These are phyloP conservation scores for Guadua angustifolia DNA, from an alignment of 176 grass and related monocot genomes.

Conservation along the genomic window DNA sequence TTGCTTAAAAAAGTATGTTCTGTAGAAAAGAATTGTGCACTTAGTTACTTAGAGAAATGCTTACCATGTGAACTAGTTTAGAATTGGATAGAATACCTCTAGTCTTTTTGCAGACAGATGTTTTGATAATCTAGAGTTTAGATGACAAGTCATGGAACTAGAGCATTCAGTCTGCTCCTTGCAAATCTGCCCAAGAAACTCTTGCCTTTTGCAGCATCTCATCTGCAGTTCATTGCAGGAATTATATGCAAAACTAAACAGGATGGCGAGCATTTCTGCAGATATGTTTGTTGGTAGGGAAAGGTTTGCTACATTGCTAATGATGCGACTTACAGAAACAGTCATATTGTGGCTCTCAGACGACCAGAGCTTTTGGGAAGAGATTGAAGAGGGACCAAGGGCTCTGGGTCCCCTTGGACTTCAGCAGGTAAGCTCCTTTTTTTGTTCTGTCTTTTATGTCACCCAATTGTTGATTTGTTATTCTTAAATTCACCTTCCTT, in stretches of 20 bases:
- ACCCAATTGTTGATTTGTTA: not conserved
- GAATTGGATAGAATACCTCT: not conserved
- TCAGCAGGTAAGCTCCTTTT: conserved; percentile 61
- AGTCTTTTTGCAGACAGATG: not conserved
- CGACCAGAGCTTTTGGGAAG: conserved; percentile 93
- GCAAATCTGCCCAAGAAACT: not conserved
- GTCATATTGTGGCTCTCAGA: conserved; percentile 84
- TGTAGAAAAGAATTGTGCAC: not conserved
- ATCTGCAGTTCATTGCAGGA: conserved; percentile 58
- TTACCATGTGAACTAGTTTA: not conserved
- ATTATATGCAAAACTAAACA: conserved; percentile 83
- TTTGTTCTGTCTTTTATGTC: not conserved
- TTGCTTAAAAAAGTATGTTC: not conserved
- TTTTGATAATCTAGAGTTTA: not conserved
- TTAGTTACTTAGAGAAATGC: not conserved
- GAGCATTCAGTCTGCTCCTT: not conserved
- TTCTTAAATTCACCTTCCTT: conserved; percentile 38
- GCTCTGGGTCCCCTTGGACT: conserved; percentile 74
- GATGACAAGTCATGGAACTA: conserved; percentile 23
- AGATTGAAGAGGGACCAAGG: conserved; percentile 78
- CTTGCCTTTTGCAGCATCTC: conserved; percentile 12
- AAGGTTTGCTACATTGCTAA: conserved; percentile 86
- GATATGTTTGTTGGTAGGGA: conserved; percentile 95
- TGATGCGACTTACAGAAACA: conserved; percentile 94
- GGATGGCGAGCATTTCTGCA: conserved; percentile 68